These are phyloP conservation scores for Calocybe cyanea DNA, from an alignment of 768 basidiomycete genomes.

Conservation along the genomic window DNA sequence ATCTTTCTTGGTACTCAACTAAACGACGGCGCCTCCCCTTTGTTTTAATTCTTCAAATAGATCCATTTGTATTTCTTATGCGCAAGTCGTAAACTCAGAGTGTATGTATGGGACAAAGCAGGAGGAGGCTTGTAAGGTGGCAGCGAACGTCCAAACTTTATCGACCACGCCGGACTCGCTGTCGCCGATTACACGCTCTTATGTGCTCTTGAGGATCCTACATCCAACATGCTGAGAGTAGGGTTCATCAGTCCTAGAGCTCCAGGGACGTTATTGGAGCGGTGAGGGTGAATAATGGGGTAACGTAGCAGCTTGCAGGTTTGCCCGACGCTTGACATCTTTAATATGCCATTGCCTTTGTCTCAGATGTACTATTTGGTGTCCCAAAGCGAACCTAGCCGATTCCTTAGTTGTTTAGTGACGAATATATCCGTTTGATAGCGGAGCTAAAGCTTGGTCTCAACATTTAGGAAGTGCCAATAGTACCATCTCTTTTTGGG, in stretches of 20 bases:
- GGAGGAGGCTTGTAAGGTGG: background rate
- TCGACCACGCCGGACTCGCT: background rate
- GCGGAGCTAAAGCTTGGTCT: too few species aligned
- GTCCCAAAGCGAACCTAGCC: too few species aligned
- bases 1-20: too few species aligned
- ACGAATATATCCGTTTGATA: too few species aligned
- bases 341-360: too few species aligned
- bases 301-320: background rate
- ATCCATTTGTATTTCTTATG: background rate
- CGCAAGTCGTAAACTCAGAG: background rate
- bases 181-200: background rate
- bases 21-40: too few species aligned
- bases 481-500: too few species aligned
- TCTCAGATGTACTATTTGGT: too few species aligned
- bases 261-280: background rate
- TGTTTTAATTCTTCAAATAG: background rate
- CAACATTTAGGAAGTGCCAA: too few species aligned
- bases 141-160: background rate
- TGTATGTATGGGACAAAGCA: background rate
- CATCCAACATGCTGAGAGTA: background rate
- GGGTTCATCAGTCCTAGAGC: constrained; percentile 1
- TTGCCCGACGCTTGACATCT: background rate
- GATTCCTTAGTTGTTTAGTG: too few species aligned
- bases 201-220: background rate
- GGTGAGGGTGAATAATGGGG: background rate